phyloP scores from a whole-genome alignment of 768 basidiomycete species.

The Phanerochaete sordida region DNA sequence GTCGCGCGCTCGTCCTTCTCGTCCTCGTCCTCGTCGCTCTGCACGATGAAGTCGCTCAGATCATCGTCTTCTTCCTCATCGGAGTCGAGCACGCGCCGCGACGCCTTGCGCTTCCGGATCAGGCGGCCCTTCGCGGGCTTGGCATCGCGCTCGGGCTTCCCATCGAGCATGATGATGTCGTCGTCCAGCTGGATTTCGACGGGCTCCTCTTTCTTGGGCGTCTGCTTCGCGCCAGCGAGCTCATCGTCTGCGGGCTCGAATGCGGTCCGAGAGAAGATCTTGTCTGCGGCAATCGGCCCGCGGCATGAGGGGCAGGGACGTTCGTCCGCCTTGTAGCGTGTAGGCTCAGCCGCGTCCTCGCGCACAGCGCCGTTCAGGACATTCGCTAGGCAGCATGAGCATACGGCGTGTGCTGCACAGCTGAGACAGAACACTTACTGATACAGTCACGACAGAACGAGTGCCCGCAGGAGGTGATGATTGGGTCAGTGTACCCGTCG shows the following conservation, averaged over 20 bases:
- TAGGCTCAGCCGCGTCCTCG: slow-evolving; percentile 33
- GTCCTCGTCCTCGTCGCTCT: slow-evolving; percentile 52
- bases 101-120: slow-evolving; percentile 27
- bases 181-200: slow-evolving; percentile 27
- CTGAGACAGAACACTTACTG: slow-evolving; percentile 26
- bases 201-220: slow-evolving; percentile 22
- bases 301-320: slow-evolving; percentile 67
- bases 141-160: slow-evolving; percentile 1
- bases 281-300: slow-evolving; percentile 38
- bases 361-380: slow-evolving; percentile 37
- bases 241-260: slow-evolving; percentile 59
- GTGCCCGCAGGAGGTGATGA: slow-evolving; percentile 59
- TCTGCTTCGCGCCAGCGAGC: slow-evolving; percentile 23
- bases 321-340: slow-evolving; percentile 38
- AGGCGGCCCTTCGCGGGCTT: slow-evolving; percentile 7
- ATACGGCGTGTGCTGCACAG: not conserved
- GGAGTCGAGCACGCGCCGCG: slow-evolving; percentile 27
- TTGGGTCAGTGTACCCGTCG: slow-evolving; percentile 49
- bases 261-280: slow-evolving; percentile 50
- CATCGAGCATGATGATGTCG: slow-evolving; percentile 15
- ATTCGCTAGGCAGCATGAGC: slow-evolving; percentile 27
- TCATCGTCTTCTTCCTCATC: slow-evolving; percentile 35
- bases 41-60: slow-evolving; percentile 50
- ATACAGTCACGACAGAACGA: slow-evolving; percentile 63
- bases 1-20: slow-evolving; percentile 41